These are phyloP conservation scores for Tuber borchii DNA, from an alignment of 495 filamentous ascomycete species.

Conservation along the genomic window DNA sequence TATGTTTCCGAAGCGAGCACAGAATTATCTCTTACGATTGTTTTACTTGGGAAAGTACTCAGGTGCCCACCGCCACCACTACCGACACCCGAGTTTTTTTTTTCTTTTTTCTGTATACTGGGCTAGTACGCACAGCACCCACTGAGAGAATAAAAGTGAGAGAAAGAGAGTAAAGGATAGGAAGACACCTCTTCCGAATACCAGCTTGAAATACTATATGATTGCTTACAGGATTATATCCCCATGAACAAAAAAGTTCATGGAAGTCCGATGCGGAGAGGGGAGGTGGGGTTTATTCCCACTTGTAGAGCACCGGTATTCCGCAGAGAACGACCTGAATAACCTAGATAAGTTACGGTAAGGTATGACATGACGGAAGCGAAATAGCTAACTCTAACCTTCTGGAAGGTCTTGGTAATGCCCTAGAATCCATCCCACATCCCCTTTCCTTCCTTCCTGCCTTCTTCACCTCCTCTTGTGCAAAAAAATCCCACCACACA, in stretches of 20 bases:
- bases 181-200: background rate
- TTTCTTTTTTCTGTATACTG: background rate
- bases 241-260: background rate
- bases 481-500: too few relatives aligned
- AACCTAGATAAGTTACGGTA: background rate
- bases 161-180: background rate
- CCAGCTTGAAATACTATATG: background rate
- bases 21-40: background rate
- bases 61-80: too few relatives aligned
- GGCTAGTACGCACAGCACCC: background rate
- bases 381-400: background rate
- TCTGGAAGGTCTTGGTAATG: background rate
- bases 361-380: too few relatives aligned
- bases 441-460: background rate
- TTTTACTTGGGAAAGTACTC: background rate
- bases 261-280: background rate
- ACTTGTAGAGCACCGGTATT: background rate
- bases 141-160: background rate
- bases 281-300: background rate
- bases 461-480: background rate
- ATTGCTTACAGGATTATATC: background rate
- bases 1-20: background rate
- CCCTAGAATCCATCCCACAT: background rate
- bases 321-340: background rate
- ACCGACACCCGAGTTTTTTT: background rate